Conservation (phyloP, 225 moss, liverwort and hornwort genomes). For the Asterella californica region DNA sequence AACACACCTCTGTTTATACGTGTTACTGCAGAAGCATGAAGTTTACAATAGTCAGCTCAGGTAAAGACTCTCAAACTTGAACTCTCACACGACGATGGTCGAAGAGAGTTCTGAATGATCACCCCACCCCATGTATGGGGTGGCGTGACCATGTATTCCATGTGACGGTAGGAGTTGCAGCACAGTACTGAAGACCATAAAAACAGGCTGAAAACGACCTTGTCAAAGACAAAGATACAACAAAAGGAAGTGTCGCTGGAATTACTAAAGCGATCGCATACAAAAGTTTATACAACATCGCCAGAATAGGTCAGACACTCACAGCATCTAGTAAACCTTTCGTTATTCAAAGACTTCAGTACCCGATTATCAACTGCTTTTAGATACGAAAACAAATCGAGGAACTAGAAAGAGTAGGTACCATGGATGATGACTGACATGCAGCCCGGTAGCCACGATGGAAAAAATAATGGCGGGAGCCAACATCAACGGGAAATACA, state of each 20-base stretch:
- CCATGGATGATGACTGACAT: slow-evolving; percentile 33
- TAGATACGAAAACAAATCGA: background rate
- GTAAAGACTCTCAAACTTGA: too few species aligned
- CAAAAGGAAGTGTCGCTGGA: background rate
- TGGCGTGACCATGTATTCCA: too few species aligned
- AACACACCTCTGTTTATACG: slow-evolving; percentile 25
- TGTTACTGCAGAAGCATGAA: background rate
- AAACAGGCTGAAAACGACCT: background rate
- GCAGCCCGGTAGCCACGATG: slow-evolving; percentile 31
- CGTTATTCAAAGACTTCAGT: background rate
- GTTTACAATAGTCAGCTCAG: background rate
- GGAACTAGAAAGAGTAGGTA: slow-evolving; percentile 14
- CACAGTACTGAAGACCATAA: background rate
- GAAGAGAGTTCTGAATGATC: background rate
- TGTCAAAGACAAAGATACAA: background rate
- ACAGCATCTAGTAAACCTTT: too few species aligned
- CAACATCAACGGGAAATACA: slow-evolving; percentile 39
- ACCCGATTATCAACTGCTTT: background rate
- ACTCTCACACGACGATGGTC: background rate
- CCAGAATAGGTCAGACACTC: background rate
- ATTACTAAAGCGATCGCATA: background rate
- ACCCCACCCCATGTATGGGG: too few species aligned
- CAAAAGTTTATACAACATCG: background rate
- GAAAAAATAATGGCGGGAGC: slow-evolving; percentile 41
- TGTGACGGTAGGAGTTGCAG: too few species aligned